These are phyloP conservation scores for Solanum bukasovii DNA, from an alignment of 257 asterid genomes.

Conservation along the genomic window DNA sequence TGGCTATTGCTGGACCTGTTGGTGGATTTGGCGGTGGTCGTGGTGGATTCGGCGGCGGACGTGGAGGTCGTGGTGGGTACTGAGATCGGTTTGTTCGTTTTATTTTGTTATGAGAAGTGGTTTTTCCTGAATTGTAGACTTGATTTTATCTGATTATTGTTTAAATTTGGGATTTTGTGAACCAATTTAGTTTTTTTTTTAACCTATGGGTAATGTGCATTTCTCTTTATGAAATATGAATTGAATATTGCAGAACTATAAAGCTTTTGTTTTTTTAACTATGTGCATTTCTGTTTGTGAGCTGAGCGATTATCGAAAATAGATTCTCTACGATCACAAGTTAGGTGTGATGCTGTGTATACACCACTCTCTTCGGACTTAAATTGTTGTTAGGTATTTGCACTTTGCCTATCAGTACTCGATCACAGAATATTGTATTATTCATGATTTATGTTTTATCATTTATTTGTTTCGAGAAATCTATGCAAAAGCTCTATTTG, in stretches of 20 bases:
- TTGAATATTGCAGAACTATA: neutral
- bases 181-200: neutral
- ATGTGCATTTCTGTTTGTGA: too few relatives aligned
- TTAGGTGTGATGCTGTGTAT: too few relatives aligned
- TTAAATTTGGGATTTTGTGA: neutral
- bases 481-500: too few relatives aligned
- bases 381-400: too few relatives aligned
- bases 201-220: neutral
- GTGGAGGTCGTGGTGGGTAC: neutral
- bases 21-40: conserved; percentile 25
- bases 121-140: neutral
- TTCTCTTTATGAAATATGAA: neutral
- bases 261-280: too few relatives aligned
- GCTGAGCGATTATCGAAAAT: too few relatives aligned
- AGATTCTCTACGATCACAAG: too few relatives aligned
- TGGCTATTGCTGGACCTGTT: conserved; percentile 12
- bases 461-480: too few relatives aligned
- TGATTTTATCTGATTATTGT: neutral
- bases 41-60: conserved; percentile 13
- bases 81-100: neutral
- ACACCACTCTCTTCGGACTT: too few relatives aligned
- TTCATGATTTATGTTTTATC: too few relatives aligned
- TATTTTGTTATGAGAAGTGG: neutral
- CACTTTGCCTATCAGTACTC: too few relatives aligned
- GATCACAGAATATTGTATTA: too few relatives aligned